Percentiles rank a stretch among this genome's conserved stretches.
These are phyloP conservation scores for Lepiota brunneoincarnata DNA, from an alignment of 768 basidiomycete genomes.

Conservation along the genomic window DNA sequence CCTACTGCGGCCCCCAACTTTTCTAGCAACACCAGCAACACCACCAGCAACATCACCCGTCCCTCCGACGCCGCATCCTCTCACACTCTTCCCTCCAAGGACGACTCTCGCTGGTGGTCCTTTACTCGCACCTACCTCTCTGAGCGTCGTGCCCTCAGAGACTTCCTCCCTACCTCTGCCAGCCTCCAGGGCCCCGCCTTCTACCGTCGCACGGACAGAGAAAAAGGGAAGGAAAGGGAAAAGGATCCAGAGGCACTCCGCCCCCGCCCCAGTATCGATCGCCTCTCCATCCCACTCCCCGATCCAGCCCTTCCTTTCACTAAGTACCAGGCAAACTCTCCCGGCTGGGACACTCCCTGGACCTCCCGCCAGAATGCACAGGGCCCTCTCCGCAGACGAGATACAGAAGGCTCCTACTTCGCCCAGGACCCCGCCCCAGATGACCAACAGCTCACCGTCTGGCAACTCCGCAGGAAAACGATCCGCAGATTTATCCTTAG, in stretches of 20 bases:
- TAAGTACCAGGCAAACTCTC: conserved; percentile 51
- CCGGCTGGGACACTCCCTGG: conserved; percentile 72
- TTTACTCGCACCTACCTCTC: conserved; percentile 54
- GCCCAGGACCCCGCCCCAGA: conserved; percentile 25
- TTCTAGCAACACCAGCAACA: conserved; percentile 21
- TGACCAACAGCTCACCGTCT: conserved; percentile 23
- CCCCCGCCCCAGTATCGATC: conserved; percentile 10
- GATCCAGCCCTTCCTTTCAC: conserved; percentile 43
- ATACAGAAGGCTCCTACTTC: conserved; percentile 17
- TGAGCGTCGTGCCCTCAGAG: conserved; percentile 36
- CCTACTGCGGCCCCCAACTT: conserved; percentile 50
- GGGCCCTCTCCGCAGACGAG: conserved; percentile 27
- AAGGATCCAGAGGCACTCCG: conserved; percentile 5
- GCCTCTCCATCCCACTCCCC: conserved; percentile 32
- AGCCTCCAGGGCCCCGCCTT: conserved; percentile 33
- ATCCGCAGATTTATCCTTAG: conserved; percentile 66
- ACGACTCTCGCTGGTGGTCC: conserved; percentile 68
- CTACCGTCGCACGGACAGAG: conserved; percentile 33
- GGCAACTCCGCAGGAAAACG: conserved; percentile 38
- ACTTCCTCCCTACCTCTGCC: conserved; percentile 47
- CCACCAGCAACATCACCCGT: conserved; percentile 27
- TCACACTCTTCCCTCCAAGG: conserved; percentile 41
- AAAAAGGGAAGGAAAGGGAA: conserved; percentile 24
- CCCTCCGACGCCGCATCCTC: conserved; percentile 55
- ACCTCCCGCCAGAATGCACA: conserved; percentile 42